Conservation (phyloP, 2,329 filamentous ascomycete species). For the Clonostachys chloroleuca region DNA sequence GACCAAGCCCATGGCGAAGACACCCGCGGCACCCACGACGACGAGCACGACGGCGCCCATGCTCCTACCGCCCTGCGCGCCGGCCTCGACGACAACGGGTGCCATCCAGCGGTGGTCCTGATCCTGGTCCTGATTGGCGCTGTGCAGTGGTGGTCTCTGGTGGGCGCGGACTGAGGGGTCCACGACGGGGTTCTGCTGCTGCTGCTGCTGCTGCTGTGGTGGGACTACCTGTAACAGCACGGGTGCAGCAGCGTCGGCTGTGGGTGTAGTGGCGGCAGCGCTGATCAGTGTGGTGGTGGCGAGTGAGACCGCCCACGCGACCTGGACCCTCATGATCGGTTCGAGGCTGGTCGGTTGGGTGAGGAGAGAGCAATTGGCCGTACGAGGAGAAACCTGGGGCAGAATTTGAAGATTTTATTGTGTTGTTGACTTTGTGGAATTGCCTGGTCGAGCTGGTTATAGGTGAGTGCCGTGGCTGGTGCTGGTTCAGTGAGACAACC, state of each 20-base stretch:
- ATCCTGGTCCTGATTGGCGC: conserved; percentile 15
- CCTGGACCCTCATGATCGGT: no score
- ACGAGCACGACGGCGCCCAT: conserved; percentile 11
- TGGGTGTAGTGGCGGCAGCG: not conserved
- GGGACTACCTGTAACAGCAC: not conserved
- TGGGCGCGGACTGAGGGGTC: not conserved
- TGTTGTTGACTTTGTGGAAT: no score
- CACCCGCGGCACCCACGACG: conserved; percentile 11
- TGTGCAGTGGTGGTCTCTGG: conserved; percentile 15
- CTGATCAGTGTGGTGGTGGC: no score
- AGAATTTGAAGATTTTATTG: no score
- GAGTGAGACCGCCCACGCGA: no score
- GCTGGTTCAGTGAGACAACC: no score
- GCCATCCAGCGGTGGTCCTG: conserved; percentile 24
- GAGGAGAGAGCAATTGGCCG: no score
- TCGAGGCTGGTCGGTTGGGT: no score
- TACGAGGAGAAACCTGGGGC: no score
- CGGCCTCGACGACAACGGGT: conserved; percentile 17
- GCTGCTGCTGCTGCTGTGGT: conserved; percentile 7
- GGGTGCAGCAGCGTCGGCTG: not conserved
- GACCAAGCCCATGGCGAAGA: conserved; percentile 16
- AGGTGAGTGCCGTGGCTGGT: no score
- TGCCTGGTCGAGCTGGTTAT: no score
- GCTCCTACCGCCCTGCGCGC: conserved; percentile 8
- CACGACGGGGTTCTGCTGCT: not conserved